phyloP scores from a whole-genome alignment of 371 early-diverging fungal species.

The Mortierella sp. region DNA sequence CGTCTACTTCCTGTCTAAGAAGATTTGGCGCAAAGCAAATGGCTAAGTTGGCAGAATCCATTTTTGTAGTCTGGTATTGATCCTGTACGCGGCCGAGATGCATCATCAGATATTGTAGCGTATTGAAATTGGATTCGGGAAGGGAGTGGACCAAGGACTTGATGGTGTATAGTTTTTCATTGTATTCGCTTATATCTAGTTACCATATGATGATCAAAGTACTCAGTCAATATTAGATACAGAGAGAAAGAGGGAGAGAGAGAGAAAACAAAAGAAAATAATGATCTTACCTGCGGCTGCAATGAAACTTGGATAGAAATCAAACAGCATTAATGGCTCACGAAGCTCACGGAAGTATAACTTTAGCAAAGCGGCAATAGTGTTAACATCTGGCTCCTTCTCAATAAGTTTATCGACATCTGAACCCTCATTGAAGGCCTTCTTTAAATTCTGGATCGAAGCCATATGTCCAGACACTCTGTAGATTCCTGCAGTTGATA shows the following conservation, averaged over 20 bases:
- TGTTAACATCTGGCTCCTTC: conserved; percentile 82
- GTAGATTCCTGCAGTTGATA: conserved; percentile 80
- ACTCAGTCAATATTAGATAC: neutral
- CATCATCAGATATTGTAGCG: conserved; percentile 77
- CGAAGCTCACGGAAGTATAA: conserved; percentile 86
- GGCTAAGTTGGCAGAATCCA: conserved; percentile 88
- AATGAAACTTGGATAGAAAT: conserved; percentile 83
- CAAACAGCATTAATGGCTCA: conserved; percentile 83
- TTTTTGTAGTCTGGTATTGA: conserved; percentile 82
- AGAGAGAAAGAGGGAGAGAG: neutral
- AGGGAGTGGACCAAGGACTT: conserved; percentile 79
- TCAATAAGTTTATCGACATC: conserved; percentile 59
- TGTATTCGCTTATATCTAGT: conserved; percentile 76
- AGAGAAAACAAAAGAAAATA: conserved; percentile 12
- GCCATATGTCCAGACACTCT: conserved; percentile 84
- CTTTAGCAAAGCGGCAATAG: conserved; percentile 81
- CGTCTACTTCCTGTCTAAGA: conserved; percentile 63
- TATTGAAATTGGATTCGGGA: conserved; percentile 77
- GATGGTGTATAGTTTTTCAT: conserved; percentile 77
- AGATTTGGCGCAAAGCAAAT: conserved; percentile 83
- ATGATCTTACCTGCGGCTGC: conserved; percentile 82
- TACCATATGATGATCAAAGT: neutral
- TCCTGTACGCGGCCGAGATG: conserved; percentile 76
- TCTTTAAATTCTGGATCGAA: conserved; percentile 74
- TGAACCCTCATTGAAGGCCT: conserved; percentile 68